These are phyloP conservation scores for Cyclotella baltica DNA, from an alignment of 108 stramenopile genomes.

Conservation along the genomic window DNA sequence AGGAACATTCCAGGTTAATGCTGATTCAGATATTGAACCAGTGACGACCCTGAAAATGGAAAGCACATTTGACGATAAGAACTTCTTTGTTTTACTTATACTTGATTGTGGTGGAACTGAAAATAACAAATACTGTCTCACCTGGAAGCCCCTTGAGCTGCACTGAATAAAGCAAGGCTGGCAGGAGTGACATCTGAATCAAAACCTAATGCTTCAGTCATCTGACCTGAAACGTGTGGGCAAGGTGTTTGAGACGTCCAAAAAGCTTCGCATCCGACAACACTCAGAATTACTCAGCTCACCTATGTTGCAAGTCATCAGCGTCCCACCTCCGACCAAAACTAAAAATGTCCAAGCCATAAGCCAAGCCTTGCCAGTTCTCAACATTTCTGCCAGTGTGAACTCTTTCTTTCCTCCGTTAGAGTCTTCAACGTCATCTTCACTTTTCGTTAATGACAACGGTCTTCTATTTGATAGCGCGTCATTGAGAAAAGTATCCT, in stretches of 20 bases:
- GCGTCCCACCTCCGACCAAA: slow-evolving; percentile 79
- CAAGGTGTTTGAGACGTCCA: too few relatives aligned
- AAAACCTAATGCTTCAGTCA: slow-evolving; percentile 84
- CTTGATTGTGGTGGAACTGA: too few relatives aligned
- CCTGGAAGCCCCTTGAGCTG: slow-evolving; percentile 77
- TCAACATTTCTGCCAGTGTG: slow-evolving; percentile 78
- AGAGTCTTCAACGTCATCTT: slow-evolving; percentile 23
- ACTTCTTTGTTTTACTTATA: too few relatives aligned
- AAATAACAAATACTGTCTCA: too few relatives aligned
- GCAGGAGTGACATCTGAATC: slow-evolving; percentile 62
- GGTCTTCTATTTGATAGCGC: slow-evolving; percentile 2
- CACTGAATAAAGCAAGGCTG: slow-evolving; percentile 80
- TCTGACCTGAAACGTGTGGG: slow-evolving; percentile 50
- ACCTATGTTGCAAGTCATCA: slow-evolving; percentile 86
- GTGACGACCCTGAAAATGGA: slow-evolving; percentile 81
- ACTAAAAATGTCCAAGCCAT: slow-evolving; percentile 81
- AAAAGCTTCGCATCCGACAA: too few relatives aligned
- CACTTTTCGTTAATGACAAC: slow-evolving; percentile 10
- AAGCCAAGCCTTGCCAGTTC: slow-evolving; percentile 73
- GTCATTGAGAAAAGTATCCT: slow-evolving; percentile 35
- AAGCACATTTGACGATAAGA: too few relatives aligned
- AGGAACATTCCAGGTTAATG: slow-evolving; percentile 60
- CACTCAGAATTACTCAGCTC: neutral
- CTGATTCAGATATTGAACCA: slow-evolving; percentile 69
- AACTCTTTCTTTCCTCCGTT: slow-evolving; percentile 26